Evolutionary conservation across 768 basidiomycete species (phyloP), one percentile per base, ranked within the genome.

Genomic region (Mycena rosella): DNA sequence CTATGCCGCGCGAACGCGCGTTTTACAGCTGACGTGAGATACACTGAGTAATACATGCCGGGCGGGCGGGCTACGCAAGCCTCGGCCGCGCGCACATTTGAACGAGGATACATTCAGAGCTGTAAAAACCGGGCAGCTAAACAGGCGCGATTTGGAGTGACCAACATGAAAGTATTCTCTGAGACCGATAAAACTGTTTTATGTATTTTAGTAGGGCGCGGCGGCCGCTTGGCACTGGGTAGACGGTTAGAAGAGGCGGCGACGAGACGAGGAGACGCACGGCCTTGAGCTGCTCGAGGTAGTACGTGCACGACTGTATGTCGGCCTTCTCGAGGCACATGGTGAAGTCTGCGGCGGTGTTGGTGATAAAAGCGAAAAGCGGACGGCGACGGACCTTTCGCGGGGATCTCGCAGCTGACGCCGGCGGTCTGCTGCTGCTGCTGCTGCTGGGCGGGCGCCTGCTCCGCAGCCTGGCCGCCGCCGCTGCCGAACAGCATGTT

Each of bases 221-320:
- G 91, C 92, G 36, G 91, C 91, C 65, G 90, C 88, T 80, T 93
- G 91, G 81, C 92, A 94, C 91, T 93, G 45, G 11, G 51, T 34
- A 36, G 40, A 73, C 26, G 20, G 54, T 15, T 15, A 30, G 13
- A 0, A 32, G 5, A 34, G 15, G 18, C 40, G 22, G 15, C 5
- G 10, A 7, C 5, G 15, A 53, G 36, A 20, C 30, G 15, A 36
- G 18, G 20, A 18, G 18, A 65, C 64, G 58, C 48, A 67, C 65
- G 47, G 65, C 65, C 40, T 67, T 67, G 24, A 65, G 64, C 57
- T 65, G 64, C 42, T 65, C 64, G 13, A 65, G 64, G 18, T 65
- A 65, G 18, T 59, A 65, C 1, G 49, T 44, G 57, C 64, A 65
- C 20, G 64, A 65, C 57, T 30, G 64, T 57, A 59, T 59, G 42